These are phyloP conservation scores for Calonectria henricotiae DNA, from an alignment of 2,329 filamentous ascomycete genomes.

Conservation along the genomic window DNA sequence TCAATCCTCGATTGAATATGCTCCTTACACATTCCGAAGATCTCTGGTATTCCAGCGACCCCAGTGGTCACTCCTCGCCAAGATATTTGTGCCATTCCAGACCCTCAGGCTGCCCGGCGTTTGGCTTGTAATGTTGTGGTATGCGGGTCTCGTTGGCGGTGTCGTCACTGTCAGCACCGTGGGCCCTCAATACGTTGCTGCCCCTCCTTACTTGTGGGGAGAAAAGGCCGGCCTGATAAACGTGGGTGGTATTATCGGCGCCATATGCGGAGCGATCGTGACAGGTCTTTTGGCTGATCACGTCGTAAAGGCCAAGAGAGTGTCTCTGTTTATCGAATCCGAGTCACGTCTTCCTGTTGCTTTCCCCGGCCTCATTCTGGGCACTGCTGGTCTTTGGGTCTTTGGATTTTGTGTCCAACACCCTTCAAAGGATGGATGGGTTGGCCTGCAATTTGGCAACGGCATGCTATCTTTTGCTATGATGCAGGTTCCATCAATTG, in stretches of 20 bases:
- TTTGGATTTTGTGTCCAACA: slow-evolving; percentile 60
- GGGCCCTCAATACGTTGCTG: slow-evolving; percentile 53
- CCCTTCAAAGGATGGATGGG: slow-evolving; percentile 53
- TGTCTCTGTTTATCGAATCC: slow-evolving; percentile 51
- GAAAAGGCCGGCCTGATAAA: slow-evolving; percentile 57
- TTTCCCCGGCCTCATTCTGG: slow-evolving; percentile 53
- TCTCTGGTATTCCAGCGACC: slow-evolving; percentile 40
- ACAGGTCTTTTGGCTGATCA: slow-evolving; percentile 51
- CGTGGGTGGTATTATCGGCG: slow-evolving; percentile 56
- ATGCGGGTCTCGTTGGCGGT: slow-evolving; percentile 58
- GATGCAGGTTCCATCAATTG: slow-evolving; percentile 60
- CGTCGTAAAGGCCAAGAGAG: slow-evolving; percentile 51
- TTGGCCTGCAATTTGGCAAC: slow-evolving; percentile 57
- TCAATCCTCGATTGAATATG: slow-evolving; percentile 12
- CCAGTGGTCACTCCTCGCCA: slow-evolving; percentile 26
- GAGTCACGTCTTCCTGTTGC: slow-evolving; percentile 56
- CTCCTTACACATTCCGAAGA: slow-evolving; percentile 27
- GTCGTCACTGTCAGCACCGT: slow-evolving; percentile 58
- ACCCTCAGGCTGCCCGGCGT: slow-evolving; percentile 52
- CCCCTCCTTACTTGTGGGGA: slow-evolving; percentile 58
- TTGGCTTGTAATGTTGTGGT: slow-evolving; percentile 60
- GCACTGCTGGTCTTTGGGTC: slow-evolving; percentile 56
- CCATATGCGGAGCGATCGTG: slow-evolving; percentile 51
- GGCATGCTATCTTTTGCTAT: slow-evolving; percentile 60
- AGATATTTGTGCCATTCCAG: slow-evolving; percentile 39